A percentile compares a stretch with the other conserved stretches of the same genome.
These are phyloP conservation scores for Pestalotiopsis sp. DNA, from an alignment of 2,329 filamentous ascomycete genomes.

Conservation along the genomic window DNA sequence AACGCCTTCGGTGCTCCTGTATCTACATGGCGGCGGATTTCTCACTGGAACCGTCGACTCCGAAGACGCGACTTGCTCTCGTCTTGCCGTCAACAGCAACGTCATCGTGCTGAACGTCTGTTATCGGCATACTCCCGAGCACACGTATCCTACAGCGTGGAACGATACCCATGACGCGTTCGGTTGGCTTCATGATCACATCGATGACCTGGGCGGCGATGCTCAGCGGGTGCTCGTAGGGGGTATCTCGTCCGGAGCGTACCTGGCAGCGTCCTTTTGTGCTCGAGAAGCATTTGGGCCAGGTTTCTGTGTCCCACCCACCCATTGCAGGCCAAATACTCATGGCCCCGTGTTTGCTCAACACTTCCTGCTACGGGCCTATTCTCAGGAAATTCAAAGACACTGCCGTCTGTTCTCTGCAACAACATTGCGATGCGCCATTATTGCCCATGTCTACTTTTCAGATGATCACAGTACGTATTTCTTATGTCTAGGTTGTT, in stretches of 20 bases:
- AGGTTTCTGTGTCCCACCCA: background rate
- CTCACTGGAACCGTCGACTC: background rate
- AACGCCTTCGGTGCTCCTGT: background rate
- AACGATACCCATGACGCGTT: constrained; percentile 7
- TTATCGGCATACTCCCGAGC: constrained; percentile 7
- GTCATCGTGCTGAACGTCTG: constrained; percentile 3
- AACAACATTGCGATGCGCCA: background rate
- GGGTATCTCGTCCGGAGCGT: constrained; percentile 9
- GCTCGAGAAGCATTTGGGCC: constrained; percentile 11
- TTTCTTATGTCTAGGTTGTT: background rate
- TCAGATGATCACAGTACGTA: background rate
- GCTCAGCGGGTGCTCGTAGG: background rate
- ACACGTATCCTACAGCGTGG: constrained; percentile 9
- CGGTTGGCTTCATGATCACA: constrained; percentile 10
- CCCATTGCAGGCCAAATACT: constrained; percentile 7
- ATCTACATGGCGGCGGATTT: constrained; percentile 8
- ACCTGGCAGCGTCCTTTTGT: constrained; percentile 11
- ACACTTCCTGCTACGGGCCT: constrained; percentile 1
- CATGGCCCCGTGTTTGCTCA: background rate
- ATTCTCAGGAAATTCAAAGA: constrained; percentile 1
- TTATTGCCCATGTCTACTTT: background rate
- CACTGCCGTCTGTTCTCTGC: constrained; percentile 1
- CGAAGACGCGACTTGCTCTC: constrained; percentile 7
- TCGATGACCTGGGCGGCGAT: constrained; percentile 1
- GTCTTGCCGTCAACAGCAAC: constrained; percentile 1